Percentiles rank a stretch among this genome's conserved stretches.
Evolutionary conservation across 176 grass and related monocot genomes (phyloP).

Genomic region (Carex kokanica): DNA sequence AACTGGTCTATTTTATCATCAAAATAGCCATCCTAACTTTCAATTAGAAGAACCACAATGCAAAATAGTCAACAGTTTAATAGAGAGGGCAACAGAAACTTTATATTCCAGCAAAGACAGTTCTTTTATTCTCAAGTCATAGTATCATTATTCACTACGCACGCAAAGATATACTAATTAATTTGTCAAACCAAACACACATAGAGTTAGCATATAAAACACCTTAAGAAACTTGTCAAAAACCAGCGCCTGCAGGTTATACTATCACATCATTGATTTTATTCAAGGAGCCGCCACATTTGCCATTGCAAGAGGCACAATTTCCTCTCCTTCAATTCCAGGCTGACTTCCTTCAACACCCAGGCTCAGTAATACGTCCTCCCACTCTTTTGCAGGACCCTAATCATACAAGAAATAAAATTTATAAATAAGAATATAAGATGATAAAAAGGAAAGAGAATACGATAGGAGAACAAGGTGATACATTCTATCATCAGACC

Average conservation of each 20-base stretch:
- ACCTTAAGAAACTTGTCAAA: not conserved
- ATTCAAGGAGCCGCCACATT: slow-evolving; percentile 81
- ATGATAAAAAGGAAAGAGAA: not conserved
- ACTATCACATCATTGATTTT: not conserved
- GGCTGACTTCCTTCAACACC: slow-evolving; percentile 46
- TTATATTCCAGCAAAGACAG: not conserved
- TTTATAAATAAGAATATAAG: not conserved
- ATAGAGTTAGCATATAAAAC: slow-evolving; percentile 1
- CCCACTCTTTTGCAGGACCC: slow-evolving; percentile 87
- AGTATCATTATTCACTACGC: not conserved
- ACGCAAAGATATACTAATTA: not conserved
- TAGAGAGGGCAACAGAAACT: not conserved
- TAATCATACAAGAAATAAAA: not conserved
- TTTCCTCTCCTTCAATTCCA: slow-evolving; percentile 70
- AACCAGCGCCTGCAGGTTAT: not conserved
- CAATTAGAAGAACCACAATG: not conserved
- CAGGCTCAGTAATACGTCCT: slow-evolving; percentile 48
- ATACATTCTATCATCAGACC: not conserved
- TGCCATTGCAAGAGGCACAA: slow-evolving; percentile 65
- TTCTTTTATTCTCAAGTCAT: not conserved
- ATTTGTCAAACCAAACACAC: not conserved
- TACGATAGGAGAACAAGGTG: not conserved
- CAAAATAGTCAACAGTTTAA: not conserved
- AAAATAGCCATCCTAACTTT: not conserved
- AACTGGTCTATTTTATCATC: not conserved